Evolutionary conservation across 2,329 filamentous ascomycete species (phyloP), one percentile per base, ranked within the genome.

Genomic region (Aspergillus sp.): DNA sequence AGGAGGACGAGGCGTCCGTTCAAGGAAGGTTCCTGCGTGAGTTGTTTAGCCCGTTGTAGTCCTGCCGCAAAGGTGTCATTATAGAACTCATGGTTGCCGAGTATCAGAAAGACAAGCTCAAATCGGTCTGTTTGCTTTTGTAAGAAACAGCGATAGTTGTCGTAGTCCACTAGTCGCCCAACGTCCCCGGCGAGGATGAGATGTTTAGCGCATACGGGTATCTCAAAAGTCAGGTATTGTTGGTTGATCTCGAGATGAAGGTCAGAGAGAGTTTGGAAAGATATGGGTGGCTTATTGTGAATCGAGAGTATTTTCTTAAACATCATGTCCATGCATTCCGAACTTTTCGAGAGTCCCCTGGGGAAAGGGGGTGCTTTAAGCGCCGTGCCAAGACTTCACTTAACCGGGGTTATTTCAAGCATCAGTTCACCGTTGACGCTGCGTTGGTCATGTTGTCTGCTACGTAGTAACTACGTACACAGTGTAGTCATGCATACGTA

Each of bases 41-140:
- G 68, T 42, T 67, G 57, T 46, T 50, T 54, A 20, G 71, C 73
- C 5, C 57, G 66, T 32, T 65, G 54, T 0, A 75, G 51, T 0
- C 67, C 69, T 9, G 57, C 60, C 12, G 58, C 51, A 36, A 68
- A 66, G 5, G 67, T 55, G 3, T 39, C 57, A 32, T 66, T 60
- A 39, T 73, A 72, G 50, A 73, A 72, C 24, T 73, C 68, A 58
- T 74, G 66, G 26, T 72, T 73, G 1, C 70, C 71, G 1, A 70
- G 65, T 1, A 67, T 36, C 0, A 72, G 65, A 49, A 72, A 67
- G 4, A 71, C 67, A 0, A 55, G 20, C 4, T 63, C 46, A 4
- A 71, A 72, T 3, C 53, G 57, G 6, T 57, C 49, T 2, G 63
- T 66, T 26, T 71, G 65, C 9, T 55, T 65, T 52, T 63, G 55